Base-by-base conservation (phyloP, 805 yeast genomes). In the Nakazawaea molendinolei region DNA sequence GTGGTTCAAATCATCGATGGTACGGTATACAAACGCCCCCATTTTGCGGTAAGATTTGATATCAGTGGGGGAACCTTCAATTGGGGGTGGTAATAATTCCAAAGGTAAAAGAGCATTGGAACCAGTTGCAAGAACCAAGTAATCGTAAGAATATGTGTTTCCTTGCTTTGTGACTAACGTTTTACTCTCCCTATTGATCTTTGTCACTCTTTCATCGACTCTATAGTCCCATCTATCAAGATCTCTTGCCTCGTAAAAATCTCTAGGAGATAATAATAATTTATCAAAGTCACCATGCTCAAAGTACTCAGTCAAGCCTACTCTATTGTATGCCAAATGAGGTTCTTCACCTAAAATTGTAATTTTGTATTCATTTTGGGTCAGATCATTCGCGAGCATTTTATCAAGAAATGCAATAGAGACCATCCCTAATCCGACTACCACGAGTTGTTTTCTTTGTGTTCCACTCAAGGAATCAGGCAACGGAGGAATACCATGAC, bases 381-480 rank as follows among this genome's bases (percentile, higher is more conserved):
- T 48, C 22, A 54, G 54, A 32, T 60, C 65, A 23, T 55, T 49
- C 13, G 44, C 44, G 17, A 59, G 46, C 49, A 59, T 44, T 36
- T 58, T 59, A 39, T 58, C 62, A 13, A 59, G 38, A 29, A 58
- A 57, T 4, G 63, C 52, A 10, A 56, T 40, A 16, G 61, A 61
- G 20, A 56, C 61, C 65, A 59, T 59, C 13, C 65, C 65, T 5
- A 59, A 47, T 14, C 65, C 63, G 21, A 54, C 53, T n/a, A 59
- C 48, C 6, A 58, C 54, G 16, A 59, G 39, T n/a, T 43, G 45
- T 40, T 50, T 45, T 29, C 40, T 41, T 17, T 29, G 23, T 23
- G 23, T 28, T 9, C 19, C 19, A 10, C 10, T 26, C 5, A 36
- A 19, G 10, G 25, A 34, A 24, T 39, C 42, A 3, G 55, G 55